These are phyloP conservation scores for Leucosporidium yakuticum DNA, from an alignment of 768 basidiomycete species.

Conservation along the genomic window DNA sequence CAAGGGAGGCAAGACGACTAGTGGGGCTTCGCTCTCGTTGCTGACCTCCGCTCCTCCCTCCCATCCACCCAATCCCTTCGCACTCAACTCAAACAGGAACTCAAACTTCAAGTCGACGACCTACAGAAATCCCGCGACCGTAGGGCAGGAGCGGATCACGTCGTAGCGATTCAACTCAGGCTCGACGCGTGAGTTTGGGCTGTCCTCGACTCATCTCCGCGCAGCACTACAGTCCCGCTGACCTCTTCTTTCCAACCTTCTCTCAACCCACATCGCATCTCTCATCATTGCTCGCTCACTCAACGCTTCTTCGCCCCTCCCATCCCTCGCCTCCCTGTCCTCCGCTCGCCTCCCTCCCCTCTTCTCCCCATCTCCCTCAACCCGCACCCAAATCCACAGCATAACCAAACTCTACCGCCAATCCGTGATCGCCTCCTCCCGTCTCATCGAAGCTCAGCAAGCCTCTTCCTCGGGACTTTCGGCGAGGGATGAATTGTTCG, in stretches of 20 bases:
- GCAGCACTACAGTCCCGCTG: too few relatives aligned
- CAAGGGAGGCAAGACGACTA: too few relatives aligned
- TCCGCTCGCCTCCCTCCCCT: too few relatives aligned
- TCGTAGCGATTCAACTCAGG: slow-evolving; percentile 50
- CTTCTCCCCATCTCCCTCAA: too few relatives aligned
- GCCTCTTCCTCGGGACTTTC: slow-evolving; percentile 3
- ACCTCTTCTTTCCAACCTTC: too few relatives aligned
- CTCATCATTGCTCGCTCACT: too few relatives aligned
- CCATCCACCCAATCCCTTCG: too few relatives aligned
- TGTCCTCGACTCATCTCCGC: too few relatives aligned
- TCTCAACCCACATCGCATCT: too few relatives aligned
- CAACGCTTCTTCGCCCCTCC: slow-evolving; percentile 18
- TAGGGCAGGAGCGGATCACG: slow-evolving; percentile 50
- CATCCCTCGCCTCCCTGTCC: not conserved
- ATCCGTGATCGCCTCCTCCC: slow-evolving; percentile 22
- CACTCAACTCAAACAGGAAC: slow-evolving; percentile 47
- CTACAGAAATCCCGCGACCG: slow-evolving; percentile 54
- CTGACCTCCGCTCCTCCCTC: too few relatives aligned
- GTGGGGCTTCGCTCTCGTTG: too few relatives aligned
- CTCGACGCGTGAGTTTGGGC: slow-evolving; percentile 56
- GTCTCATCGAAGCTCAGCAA: slow-evolving; percentile 6
- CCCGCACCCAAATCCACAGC: not conserved
- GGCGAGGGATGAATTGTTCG: not conserved
- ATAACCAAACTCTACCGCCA: slow-evolving; percentile 21
- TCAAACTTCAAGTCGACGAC: slow-evolving; percentile 69